Base-by-base conservation (phyloP, 352 stramenopile genomes). In the Phytophthora aleatoria region DNA sequence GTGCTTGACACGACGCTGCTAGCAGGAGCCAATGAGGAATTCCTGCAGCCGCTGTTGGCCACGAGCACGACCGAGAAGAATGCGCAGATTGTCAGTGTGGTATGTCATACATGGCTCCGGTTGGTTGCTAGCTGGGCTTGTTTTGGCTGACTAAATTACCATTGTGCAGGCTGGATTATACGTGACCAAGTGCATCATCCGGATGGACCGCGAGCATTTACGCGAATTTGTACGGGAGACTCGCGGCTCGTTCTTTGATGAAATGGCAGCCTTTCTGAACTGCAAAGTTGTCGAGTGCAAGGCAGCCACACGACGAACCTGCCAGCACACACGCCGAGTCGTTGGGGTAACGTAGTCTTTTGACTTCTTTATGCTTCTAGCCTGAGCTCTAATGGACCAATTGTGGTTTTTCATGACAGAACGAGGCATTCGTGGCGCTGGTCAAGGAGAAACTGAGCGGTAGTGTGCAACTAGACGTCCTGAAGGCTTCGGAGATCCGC, bases 221-320 rank as follows among this genome's bases (percentile, higher is more conserved):
- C 70, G 78, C 35, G 20, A 51, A 38, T 80, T 90, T 48, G 74
- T 83, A 35, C 51, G 72, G 0, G 77, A 83, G 26, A 76, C 64
- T 5, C 74, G 81, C 28, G 50, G 57, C 30, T 71, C 69, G 0
- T 88, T 92, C 27, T 63, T 88, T 16, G 68, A 84, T 10, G 77
- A 90, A 36, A 73, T 92, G 63, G 77, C 60, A 9, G 61, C 60
- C 5, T 81, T 92, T 33, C 64, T 92, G 7, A 85, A 83, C 53
- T 92, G 83, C 58, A 86, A 83, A 57, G 75, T 89, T 16, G 79
- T 92, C 24, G 79, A 90, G 57, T 92, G 83, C 68, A 92, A 90
- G 52, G 69, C 62, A 0, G 74, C 76, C 11, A 80, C 83, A 20
- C 69, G 81, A 7, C 77, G 74, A 51, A 77, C 66, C 36, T 73